Conservation (phyloP, 306 rosid genomes). For the Begonia peltatifolia region DNA sequence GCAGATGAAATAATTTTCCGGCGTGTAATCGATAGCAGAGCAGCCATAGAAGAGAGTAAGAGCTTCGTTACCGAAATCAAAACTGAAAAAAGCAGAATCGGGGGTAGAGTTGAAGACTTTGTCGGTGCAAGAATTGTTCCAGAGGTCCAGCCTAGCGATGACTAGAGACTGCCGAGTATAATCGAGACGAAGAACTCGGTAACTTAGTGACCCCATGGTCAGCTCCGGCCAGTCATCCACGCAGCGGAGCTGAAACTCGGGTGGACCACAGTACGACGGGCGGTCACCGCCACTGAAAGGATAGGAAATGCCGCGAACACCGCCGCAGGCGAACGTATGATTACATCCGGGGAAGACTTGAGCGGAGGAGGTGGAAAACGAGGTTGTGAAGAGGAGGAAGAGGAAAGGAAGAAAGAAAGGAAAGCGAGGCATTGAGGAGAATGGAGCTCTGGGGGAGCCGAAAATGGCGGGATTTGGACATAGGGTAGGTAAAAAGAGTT, state of each 20-base stretch:
- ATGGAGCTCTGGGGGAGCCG: background rate
- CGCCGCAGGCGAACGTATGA: background rate
- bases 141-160: background rate
- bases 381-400: background rate
- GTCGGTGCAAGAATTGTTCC: background rate
- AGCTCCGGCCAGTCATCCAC: background rate
- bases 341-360: background rate
- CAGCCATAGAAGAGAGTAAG: slow-evolving; percentile 1
- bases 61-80: background rate
- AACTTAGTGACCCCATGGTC: background rate
- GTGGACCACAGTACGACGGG: slow-evolving; percentile 1
- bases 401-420: background rate
- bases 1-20: background rate
- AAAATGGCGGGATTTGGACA: background rate
- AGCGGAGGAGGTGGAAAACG: background rate
- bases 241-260: background rate
- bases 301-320: background rate
- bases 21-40: background rate
- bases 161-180: background rate
- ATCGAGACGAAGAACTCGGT: background rate
- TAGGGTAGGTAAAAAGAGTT: background rate
- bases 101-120: background rate
- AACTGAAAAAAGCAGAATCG: background rate
- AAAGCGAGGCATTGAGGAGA: background rate
- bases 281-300: background rate